Base-by-base conservation (phyloP, 2,329 filamentous ascomycete genomes). In the Tolypocladium inflatum region DNA sequence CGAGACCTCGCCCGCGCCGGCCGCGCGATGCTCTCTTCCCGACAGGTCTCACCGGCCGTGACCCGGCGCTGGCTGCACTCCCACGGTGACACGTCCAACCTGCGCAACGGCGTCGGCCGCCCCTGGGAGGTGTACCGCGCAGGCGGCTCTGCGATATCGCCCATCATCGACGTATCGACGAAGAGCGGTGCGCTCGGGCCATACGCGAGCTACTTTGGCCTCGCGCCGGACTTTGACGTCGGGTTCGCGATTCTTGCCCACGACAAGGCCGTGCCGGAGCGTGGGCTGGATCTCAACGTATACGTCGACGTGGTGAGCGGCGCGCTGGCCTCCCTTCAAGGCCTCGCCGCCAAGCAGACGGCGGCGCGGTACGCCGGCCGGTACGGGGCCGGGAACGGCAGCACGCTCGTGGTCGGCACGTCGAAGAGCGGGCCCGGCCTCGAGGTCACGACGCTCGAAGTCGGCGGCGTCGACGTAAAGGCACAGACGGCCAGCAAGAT, bases 181-280 rank as follows among this genome's bases (percentile, higher is more conserved):
- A 39, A 21, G 50, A 53, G 26, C 50, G 26, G 50, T 33, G 33
- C 50, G 50, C 13, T 33, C 3, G 30, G 50, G 17, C 33, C 4
- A 9, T 37, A 37, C 11, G 50, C 41, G 10, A 67, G 65, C 30
- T 66, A 67, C 38, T 66, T 65, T 26, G 63, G 63, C 0, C 57
- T 66, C 7, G 54, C 57, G 0, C 62, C 64, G 13, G 58, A 60
- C 23, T 59, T 65, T 38, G 71, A 2, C 35, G 35, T 35, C 35
- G 30, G 72, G 1, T 73, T 71, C 30, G 67, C 69, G 10, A 68
- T 71, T 21, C 57, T 73, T 2, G 69, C 68, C 0, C 70, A 71
- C 60, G 70, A 73, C n/a, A 55, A 53, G 9, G 62, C 50, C 11
- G 60, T 61, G 0, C 48, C 62, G 2, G 58, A 63, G 11, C 58